These are phyloP conservation scores for Rubus parviflorus DNA, from an alignment of 306 rosid species.

Conservation along the genomic window DNA sequence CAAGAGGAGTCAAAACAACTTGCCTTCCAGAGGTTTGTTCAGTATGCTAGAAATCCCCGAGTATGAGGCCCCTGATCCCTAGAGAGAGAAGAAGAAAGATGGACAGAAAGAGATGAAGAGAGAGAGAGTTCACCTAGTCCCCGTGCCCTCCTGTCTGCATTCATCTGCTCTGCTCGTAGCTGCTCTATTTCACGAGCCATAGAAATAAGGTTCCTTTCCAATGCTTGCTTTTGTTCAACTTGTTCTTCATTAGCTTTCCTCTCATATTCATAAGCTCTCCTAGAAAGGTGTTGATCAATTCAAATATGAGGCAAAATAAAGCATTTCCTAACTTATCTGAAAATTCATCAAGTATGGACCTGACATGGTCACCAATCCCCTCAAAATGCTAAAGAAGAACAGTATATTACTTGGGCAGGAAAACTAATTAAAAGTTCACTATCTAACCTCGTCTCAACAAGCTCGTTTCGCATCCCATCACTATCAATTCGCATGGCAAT, in stretches of 20 bases:
- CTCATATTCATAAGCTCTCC: conserved; percentile 50
- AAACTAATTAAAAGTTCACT: conserved; percentile 14
- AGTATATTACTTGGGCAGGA: neutral
- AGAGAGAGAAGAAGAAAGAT: neutral
- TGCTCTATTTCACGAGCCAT: conserved; percentile 56
- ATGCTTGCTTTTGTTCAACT: conserved; percentile 40
- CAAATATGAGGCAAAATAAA: conserved; percentile 14
- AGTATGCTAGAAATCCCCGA: neutral
- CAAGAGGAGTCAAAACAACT: conserved; percentile 24
- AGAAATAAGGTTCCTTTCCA: conserved; percentile 50
- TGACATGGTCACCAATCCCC: conserved; percentile 7
- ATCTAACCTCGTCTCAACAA: conserved; percentile 51
- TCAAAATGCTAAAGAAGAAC: neutral
- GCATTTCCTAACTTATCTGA: neutral
- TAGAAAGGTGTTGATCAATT: conserved; percentile 31
- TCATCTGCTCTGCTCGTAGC: conserved; percentile 39
- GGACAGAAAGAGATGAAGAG: neutral
- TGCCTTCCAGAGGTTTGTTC: conserved; percentile 10
- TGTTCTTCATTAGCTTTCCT: conserved; percentile 45
- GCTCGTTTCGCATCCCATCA: conserved; percentile 46
- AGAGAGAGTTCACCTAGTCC: conserved; percentile 37
- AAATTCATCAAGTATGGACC: conserved; percentile 4
- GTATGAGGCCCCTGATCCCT: neutral
- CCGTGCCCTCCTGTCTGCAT: conserved; percentile 27
- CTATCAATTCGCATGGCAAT: conserved; percentile 36